These are phyloP conservation scores for Penicillium soppii DNA, from an alignment of 495 filamentous ascomycete genomes.

Conservation along the genomic window DNA sequence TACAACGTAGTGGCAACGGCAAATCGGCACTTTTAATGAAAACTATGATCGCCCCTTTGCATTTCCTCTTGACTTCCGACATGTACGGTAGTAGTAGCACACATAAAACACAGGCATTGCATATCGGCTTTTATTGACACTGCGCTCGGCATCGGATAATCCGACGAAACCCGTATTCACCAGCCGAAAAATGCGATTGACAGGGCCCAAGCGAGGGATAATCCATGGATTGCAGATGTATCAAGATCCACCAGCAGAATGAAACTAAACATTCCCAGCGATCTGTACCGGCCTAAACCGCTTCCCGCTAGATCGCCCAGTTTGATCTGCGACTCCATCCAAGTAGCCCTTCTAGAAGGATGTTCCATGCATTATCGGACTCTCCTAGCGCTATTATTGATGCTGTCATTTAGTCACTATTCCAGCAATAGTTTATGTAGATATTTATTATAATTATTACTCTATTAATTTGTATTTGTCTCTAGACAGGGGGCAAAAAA, in stretches of 20 bases:
- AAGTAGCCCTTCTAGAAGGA: constrained; percentile 1
- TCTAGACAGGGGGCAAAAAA: constrained; percentile 1
- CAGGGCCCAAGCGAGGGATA: not conserved
- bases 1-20: constrained; percentile 1
- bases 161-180: not conserved
- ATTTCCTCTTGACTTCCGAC: not conserved
- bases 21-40: not conserved
- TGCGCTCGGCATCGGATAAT: not conserved
- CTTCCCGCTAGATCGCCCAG: not conserved
- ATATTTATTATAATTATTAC: not conserved
- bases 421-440: not conserved
- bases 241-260: not conserved
- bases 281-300: not conserved
- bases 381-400: not conserved
- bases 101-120: not conserved
- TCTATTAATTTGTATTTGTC: not conserved
- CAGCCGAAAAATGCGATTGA: not conserved
- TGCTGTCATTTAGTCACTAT: not conserved
- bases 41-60: not conserved
- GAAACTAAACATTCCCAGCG: not conserved
- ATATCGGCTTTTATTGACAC: not conserved
- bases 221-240: constrained; percentile 2
- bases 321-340: not conserved
- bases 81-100: too few species aligned
- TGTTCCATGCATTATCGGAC: constrained; percentile 4